Evolutionary conservation across 1,284 basidiomycete genomes (phyloP), one percentile per base, ranked within the genome.

Genomic region (Meira miltonrushii): DNA sequence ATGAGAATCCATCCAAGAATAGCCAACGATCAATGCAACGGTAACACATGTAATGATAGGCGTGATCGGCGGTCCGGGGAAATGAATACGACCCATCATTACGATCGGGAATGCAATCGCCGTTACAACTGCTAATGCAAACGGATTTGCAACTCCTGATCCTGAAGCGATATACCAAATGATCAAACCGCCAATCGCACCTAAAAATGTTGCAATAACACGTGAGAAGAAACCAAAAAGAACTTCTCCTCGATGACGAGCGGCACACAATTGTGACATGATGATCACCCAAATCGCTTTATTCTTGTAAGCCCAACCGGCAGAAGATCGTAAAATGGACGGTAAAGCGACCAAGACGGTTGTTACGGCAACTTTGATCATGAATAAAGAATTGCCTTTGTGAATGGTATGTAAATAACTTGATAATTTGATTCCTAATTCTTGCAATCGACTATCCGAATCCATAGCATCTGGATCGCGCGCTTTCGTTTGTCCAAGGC

Each of bases 11-110:
- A 69, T 71, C 63, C 67, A 71, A 28, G 61, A 58, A 63, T 75
- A 65, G 39, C 74, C 64, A 41, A 77, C 66, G 40, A 77, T 62
- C 9, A 74, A 50, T 37, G 82, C 82, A 13, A 83, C 78, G 0
- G 89, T 90, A 1, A 91, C 85, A 59, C 86, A 85, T 62, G 87
- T 85, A 53, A 93, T 85, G 54, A 90, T 82, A 57, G 85, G 85
- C 43, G 83, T 86, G 81, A 90, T 85, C 0, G 86, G 85, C 1
- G 85, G 83, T 10, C 85, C 85, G 0, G 89, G 87, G 82, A 84
- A 88, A 77, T 92, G 87, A 21, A 90, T 77, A 23, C 88, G 82
- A 39, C 82, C 78, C 59, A 79, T 70, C 80, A 79, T 72, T 13
- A 84, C 85, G 5, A 72, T 39, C 0, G 88, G 88, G 68, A 88